A percentile compares a stretch with the other conserved stretches of the same genome.
Conservation (phyloP, 2,329 filamentous ascomycete species). For the Trichoderma pleuroti region DNA sequence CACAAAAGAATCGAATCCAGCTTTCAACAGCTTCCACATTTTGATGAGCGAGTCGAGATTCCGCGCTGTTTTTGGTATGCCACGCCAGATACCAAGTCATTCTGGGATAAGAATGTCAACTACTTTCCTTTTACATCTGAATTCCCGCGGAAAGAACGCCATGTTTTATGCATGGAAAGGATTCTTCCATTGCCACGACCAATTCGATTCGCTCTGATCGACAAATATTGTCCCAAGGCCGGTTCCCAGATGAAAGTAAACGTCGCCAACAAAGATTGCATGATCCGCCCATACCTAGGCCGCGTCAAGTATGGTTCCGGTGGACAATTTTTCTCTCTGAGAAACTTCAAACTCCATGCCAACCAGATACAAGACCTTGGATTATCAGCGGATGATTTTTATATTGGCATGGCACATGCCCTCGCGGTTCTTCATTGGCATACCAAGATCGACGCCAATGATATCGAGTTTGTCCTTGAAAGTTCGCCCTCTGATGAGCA, state of each 20-base stretch:
- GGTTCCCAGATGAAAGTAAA: background rate
- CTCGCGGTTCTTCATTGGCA: conserved; percentile 51
- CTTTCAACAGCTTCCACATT: background rate
- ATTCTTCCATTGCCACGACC: background rate
- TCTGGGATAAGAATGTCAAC: background rate
- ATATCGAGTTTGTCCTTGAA: conserved; percentile 54
- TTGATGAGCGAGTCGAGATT: background rate
- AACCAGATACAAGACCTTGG: conserved; percentile 47
- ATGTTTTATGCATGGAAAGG: conserved; percentile 1
- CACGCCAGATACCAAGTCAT: background rate
- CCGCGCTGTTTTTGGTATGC: background rate
- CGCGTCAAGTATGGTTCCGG: background rate
- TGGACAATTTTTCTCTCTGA: background rate
- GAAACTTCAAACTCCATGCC: conserved; percentile 35
- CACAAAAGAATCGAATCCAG: background rate
- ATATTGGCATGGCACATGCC: conserved; percentile 45
- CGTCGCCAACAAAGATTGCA: background rate
- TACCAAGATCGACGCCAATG: conserved; percentile 46
- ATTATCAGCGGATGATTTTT: conserved; percentile 30
- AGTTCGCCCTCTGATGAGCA: background rate
- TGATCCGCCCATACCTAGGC: background rate
- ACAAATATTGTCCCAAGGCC: background rate
- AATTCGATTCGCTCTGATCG: background rate
- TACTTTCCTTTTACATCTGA: background rate
- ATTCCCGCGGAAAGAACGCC: background rate